Percentiles rank a stretch among this genome's conserved stretches.
Evolutionary conservation across 2,329 filamentous ascomycete genomes (phyloP).

Genomic region (Colletotrichum eremochloae): DNA sequence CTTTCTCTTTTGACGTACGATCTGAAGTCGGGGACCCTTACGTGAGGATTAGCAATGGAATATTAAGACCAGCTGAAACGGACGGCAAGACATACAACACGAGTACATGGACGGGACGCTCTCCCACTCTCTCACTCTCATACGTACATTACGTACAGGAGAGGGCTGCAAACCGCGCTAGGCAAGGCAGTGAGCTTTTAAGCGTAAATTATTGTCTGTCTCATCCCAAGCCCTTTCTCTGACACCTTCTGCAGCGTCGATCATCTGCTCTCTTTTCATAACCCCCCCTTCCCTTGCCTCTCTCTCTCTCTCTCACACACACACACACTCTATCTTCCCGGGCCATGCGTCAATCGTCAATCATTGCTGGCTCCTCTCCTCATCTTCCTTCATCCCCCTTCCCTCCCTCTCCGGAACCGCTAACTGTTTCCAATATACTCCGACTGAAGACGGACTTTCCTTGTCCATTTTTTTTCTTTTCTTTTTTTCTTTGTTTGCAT

Average conservation of each 20-base stretch:
- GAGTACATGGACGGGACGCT: background rate
- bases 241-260: conserved; percentile 38
- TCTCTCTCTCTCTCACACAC: background rate
- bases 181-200: conserved; percentile 22
- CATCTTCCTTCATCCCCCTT: conserved; percentile 10
- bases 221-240: conserved; percentile 28
- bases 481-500: background rate
- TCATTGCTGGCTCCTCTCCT: background rate
- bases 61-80: conserved; percentile 28
- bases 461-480: background rate
- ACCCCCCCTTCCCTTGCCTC: background rate
- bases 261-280: conserved; percentile 14
- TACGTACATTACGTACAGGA: no score
- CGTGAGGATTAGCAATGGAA: conserved; percentile 7
- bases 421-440: background rate
- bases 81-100: background rate
- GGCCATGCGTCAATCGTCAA: no score
- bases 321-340: no score
- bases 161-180: background rate
- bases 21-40: background rate
- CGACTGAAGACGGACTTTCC: background rate
- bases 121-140: background rate
- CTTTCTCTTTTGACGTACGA: conserved; percentile 2
- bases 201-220: conserved; percentile 38
- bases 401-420: background rate